phyloP scores from a whole-genome alignment of 2,329 filamentous ascomycete genomes.

The Phaeosphaeria sp. region DNA sequence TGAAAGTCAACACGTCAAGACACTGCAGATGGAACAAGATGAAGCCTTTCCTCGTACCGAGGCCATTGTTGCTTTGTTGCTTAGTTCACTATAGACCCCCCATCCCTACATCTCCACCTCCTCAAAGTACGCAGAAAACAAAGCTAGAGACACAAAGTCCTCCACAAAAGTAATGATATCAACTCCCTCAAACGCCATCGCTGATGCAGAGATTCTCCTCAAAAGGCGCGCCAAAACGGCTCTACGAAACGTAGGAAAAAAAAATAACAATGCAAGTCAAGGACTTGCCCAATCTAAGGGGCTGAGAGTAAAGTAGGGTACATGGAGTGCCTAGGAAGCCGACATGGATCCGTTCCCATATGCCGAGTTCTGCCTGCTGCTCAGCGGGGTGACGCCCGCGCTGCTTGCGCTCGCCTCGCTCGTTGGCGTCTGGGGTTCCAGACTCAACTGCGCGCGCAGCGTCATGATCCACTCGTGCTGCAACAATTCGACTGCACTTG shows the following conservation, averaged over 20 bases:
- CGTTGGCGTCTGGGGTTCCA: conserved; percentile 56
- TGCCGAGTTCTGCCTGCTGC: conserved; percentile 45
- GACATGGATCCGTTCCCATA: conserved; percentile 18
- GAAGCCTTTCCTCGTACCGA: conserved; percentile 1
- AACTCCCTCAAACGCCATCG: conserved; percentile 9
- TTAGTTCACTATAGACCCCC: not conserved
- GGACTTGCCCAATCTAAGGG: not conserved
- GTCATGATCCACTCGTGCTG: conserved; percentile 87
- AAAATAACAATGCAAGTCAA: not conserved
- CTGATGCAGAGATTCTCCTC: conserved; percentile 6
- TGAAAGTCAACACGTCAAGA: no score
- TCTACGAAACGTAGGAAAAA: not conserved
- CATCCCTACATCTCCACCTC: not conserved
- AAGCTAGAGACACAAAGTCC: not conserved
- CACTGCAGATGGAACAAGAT: no score
- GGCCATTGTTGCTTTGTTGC: conserved; percentile 12
- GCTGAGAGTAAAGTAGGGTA: not conserved
- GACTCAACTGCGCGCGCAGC: conserved; percentile 53
- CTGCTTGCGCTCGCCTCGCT: conserved; percentile 30
- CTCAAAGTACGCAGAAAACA: not conserved
- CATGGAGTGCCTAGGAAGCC: no score
- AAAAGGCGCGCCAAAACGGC: not conserved
- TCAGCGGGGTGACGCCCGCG: conserved; percentile 16
- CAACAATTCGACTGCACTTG: conserved; percentile 84
- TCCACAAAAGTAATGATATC: not conserved